phyloP scores from a whole-genome alignment of 805 yeast species.

The Saturnispora ahearnii region DNA sequence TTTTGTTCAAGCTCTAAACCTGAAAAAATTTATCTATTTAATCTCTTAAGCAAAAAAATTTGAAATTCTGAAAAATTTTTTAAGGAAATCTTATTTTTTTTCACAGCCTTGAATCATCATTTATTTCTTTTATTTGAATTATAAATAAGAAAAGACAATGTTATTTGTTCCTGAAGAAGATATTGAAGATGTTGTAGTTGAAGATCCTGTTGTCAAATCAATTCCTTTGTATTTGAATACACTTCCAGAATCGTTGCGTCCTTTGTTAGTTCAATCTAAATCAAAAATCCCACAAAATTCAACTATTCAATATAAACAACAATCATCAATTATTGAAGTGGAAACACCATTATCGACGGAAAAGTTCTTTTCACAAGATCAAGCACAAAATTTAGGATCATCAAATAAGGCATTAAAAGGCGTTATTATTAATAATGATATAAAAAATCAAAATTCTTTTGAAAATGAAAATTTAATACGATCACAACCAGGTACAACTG shows the following conservation, averaged over 20 bases:
- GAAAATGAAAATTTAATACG: constrained; percentile 7
- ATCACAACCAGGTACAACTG: constrained; percentile 15
- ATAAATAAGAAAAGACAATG: background rate
- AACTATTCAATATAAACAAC: constrained; percentile 38
- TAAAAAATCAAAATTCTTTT: background rate
- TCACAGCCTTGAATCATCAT: background rate
- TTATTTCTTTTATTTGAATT: background rate
- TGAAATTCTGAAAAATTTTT: background rate
- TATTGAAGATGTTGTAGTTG: constrained; percentile 19
- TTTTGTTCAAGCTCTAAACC: background rate
- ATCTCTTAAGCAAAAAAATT: background rate
- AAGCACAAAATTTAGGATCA: constrained; percentile 49
- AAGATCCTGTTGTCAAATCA: constrained; percentile 45
- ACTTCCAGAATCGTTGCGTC: constrained; percentile 22
- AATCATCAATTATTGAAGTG: constrained; percentile 59
- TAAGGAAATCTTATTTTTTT: background rate
- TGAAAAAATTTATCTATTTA: background rate
- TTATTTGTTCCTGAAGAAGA: constrained; percentile 14
- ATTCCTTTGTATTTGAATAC: constrained; percentile 45
- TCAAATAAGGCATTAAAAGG: constrained; percentile 61
- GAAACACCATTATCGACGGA: constrained; percentile 66
- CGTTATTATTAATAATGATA: constrained; percentile 43
- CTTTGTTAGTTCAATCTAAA: constrained; percentile 39
- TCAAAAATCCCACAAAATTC: constrained; percentile 41
- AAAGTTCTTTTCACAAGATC: constrained; percentile 56